Percentiles rank a stretch among this genome's conserved stretches.
Conservation (phyloP, 2,329 filamentous ascomycete species). For the Pezicula carpinea region DNA sequence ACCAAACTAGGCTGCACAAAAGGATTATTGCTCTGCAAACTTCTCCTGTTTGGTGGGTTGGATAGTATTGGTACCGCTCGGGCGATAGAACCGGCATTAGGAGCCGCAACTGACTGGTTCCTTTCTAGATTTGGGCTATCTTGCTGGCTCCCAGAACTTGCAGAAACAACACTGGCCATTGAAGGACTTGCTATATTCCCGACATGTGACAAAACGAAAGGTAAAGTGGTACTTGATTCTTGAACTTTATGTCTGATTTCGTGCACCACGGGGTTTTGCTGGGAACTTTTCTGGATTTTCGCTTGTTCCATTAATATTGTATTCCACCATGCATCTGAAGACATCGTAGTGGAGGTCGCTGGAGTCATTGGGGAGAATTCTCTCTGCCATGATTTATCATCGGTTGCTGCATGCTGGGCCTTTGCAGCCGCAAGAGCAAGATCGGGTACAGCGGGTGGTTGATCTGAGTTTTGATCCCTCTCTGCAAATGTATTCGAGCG, state of each 20-base stretch:
- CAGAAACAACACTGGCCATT: conserved; percentile 10
- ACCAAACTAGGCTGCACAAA: conserved; percentile 16
- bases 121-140: conserved; percentile 2
- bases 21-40: conserved; percentile 20
- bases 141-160: conserved; percentile 4
- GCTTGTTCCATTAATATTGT: conserved; percentile 7
- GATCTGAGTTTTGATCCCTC: conserved; percentile 10
- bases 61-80: conserved; percentile 13
- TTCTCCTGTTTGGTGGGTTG: conserved; percentile 9
- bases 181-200: conserved; percentile 11
- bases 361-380: conserved; percentile 27
- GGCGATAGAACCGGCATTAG: conserved; percentile 5
- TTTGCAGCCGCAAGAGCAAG: conserved; percentile 28
- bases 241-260: conserved; percentile 24
- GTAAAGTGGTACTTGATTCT: conserved; percentile 20
- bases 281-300: conserved; percentile 12
- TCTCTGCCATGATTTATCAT: conserved; percentile 27
- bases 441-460: conserved; percentile 26
- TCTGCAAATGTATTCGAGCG: conserved; percentile 28
- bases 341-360: conserved; percentile 23
- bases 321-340: conserved; percentile 35
- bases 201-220: conserved; percentile 19
- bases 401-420: conserved; percentile 17
- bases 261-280: conserved; percentile 12
- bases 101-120: background rate